Base-by-base conservation (phyloP, 257 asterid genomes). In the Solanum corneliomulleri region DNA sequence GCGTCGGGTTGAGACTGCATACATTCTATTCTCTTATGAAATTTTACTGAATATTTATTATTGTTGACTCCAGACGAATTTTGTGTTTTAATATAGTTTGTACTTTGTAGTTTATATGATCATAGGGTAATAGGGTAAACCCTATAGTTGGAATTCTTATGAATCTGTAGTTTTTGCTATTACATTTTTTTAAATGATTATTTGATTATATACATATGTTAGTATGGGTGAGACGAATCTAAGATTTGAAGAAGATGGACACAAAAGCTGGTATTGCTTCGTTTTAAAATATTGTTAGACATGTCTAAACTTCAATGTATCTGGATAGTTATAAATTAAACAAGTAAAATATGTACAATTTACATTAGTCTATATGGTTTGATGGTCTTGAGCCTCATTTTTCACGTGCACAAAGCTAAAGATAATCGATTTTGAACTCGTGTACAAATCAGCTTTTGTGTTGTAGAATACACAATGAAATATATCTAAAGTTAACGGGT, bases 281-380 rank as follows among this genome's bases (percentile, higher is more conserved):
- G 0, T 56, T 25, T 0, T 11, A 1, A 8, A 21, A 20, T 0
- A 20, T 0, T 58, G 0, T 58, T 20, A 20, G 12, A 58, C 6
- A 0, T 0, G 11, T 62, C 13, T 62, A 10, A 62, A 62, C 4
- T 23, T 21, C 0, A 58, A 58, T 58, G 12, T 21, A 58, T 8
- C 12, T 58, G 0, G 25, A 20, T 20, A 20, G 12, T 58, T 58
- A 58, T 58, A 58, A 58, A 58, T 20, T 21, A 21, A 58, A 58
- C 25, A 56, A 56, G 4, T 56, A 56, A 56, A 56, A 18, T 52
- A 52, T 16, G 0, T 52, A 52, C 60, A 52, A 0, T 52, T 52
- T 52, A 52, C 60, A 16, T 0, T 6, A 16, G 60, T 16, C 23
- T 52, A 0, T 16, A 15, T 49, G 60, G 2, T 49, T 49, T 49